Conservation (phyloP, 495 filamentous ascomycete species). For the Hyaloscypha variabilis region DNA sequence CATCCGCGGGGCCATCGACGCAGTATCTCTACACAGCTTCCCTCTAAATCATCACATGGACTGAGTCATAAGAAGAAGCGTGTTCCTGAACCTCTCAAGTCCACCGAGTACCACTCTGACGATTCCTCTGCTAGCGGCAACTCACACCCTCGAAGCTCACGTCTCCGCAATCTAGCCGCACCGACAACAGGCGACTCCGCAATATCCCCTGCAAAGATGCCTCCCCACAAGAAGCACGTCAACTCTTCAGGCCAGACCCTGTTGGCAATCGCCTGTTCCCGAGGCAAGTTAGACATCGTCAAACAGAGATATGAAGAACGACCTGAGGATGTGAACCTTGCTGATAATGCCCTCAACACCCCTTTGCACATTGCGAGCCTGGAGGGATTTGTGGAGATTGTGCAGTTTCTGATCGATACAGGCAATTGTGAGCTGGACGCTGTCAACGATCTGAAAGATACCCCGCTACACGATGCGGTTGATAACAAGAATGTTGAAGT, state of each 20-base stretch:
- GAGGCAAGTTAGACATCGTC: slow-evolving; percentile 71
- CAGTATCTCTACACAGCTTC: slow-evolving; percentile 65
- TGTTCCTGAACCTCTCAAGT: slow-evolving; percentile 59
- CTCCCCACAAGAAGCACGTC: slow-evolving; percentile 72
- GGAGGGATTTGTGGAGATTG: slow-evolving; percentile 79
- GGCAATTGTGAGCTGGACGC: slow-evolving; percentile 69
- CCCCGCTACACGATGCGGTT: slow-evolving; percentile 91
- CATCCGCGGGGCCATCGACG: slow-evolving; percentile 60
- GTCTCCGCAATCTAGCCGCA: slow-evolving; percentile 64
- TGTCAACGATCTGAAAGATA: slow-evolving; percentile 84
- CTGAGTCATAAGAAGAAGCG: slow-evolving; percentile 58
- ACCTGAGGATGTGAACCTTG: slow-evolving; percentile 82
- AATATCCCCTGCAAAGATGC: slow-evolving; percentile 69
- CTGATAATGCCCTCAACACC: slow-evolving; percentile 92
- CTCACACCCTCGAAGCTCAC: slow-evolving; percentile 66
- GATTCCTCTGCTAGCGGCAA: slow-evolving; percentile 75
- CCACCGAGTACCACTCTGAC: slow-evolving; percentile 70
- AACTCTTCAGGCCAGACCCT: slow-evolving; percentile 85
- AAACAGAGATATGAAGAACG: slow-evolving; percentile 71
- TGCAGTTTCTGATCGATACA: slow-evolving; percentile 75
- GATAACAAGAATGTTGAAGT: slow-evolving; percentile 94
- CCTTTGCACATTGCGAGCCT: slow-evolving; percentile 90
- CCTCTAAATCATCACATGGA: slow-evolving; percentile 45
- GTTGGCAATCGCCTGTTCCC: slow-evolving; percentile 81
- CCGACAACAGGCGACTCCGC: slow-evolving; percentile 54